phyloP scores from a whole-genome alignment of 164 flowering plant species.

The Kingdonia uniflora region DNA sequence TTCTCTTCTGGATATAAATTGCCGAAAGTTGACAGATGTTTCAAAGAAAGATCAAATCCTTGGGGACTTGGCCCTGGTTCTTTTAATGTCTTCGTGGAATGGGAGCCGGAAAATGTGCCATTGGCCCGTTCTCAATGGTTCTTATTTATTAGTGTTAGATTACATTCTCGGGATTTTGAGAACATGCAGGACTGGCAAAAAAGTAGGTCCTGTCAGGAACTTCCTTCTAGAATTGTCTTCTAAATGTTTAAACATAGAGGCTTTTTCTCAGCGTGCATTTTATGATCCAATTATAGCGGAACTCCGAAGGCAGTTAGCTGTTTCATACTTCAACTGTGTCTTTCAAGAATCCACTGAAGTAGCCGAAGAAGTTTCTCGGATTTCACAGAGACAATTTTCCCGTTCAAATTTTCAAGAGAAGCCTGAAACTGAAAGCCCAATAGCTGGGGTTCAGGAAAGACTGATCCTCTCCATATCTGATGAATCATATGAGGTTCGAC shows the following conservation, averaged over 20 bases:
- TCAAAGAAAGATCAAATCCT: constrained; percentile 57
- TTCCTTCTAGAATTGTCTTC: constrained; percentile 53
- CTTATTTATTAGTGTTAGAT: constrained; percentile 55
- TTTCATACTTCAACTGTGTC: constrained; percentile 64
- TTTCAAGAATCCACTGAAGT: constrained; percentile 31
- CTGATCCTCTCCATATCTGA: constrained; percentile 47
- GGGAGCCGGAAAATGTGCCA: constrained; percentile 49
- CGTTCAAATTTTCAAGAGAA: constrained; percentile 11
- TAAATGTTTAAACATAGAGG: constrained; percentile 46
- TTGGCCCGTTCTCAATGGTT: constrained; percentile 56
- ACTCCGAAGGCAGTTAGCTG: constrained; percentile 63
- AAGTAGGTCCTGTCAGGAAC: constrained; percentile 27
- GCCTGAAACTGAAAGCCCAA: constrained; percentile 20
- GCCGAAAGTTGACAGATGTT: constrained; percentile 54
- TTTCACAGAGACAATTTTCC: constrained; percentile 12
- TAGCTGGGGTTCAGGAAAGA: constrained; percentile 32
- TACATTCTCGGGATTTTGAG: constrained; percentile 63
- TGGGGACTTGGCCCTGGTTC: constrained; percentile 40
- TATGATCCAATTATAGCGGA: constrained; percentile 74
- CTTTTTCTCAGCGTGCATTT: constrained; percentile 22
- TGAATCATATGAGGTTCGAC: constrained; percentile 75
- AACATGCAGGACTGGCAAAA: constrained; percentile 30
- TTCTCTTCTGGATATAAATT: constrained; percentile 69
- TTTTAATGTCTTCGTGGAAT: constrained; percentile 59
- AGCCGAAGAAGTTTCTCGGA: constrained; percentile 22